Base-by-base conservation (phyloP, 805 yeast genomes). In the Cyberlindnera sargentensis region DNA sequence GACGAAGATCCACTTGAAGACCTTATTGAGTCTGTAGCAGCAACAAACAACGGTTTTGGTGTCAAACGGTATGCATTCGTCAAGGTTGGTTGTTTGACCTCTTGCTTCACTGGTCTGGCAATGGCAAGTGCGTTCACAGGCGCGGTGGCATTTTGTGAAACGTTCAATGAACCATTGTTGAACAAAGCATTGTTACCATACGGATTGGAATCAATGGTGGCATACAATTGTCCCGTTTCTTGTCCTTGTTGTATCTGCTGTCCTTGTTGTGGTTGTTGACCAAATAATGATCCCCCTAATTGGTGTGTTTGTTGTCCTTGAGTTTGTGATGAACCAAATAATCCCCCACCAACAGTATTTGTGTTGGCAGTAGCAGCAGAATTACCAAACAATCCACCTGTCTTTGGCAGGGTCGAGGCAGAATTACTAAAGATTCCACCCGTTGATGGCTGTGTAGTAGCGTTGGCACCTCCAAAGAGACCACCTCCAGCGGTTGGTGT, bases 181-280 rank as follows among this genome's bases (percentile, higher is more conserved):
- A 85, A 87, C 41, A 90, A 67, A 5, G 89, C 84, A 53, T 82
- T 81, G 39, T 77, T 73, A 2, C 96, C 95, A 58, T 86, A 90
- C 36, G 96, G 96, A 58, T 83, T 77, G 46, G 71, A 70, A 45
- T 66, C 69, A 42, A 65, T 58, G 42, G 66, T 49, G 40, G 50
- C 59, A 39, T 61, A 56, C 15, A 62, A 52, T 33, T 48, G 51
- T 20, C 51, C 48, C 6, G 52, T 45, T 36, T 47, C 51, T 32
- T 47, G 59, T 35, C 44, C 57, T 20, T 42, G 44, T 29, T 42
- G 50, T 31, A 43, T 47, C 34, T 33, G 62, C 36, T 44, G 50
- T 44, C 52, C 33, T 44, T 54, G 47, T 24, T 34, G 40, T 27
- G 38, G 46, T 56, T 37, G 41, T 24, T 26, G 28, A 25, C 73